These are phyloP conservation scores for Nematocida ironsii DNA, from an alignment of 371 early-diverging fungal species.

Conservation along the genomic window DNA sequence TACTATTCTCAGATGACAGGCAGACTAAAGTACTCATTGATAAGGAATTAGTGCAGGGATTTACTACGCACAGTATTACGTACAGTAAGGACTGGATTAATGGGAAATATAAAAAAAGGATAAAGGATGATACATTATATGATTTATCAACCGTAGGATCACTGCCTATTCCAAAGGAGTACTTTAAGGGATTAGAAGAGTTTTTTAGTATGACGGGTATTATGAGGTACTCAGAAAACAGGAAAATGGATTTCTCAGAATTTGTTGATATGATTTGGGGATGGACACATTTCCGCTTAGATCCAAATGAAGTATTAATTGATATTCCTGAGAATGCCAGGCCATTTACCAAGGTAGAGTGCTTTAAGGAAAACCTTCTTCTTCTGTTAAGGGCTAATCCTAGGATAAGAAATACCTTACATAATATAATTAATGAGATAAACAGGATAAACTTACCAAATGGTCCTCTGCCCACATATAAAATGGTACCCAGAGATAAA, in stretches of 20 bases:
- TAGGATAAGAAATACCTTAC: not conserved
- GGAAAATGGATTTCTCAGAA: not conserved
- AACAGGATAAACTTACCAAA: not conserved
- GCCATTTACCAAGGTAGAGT: slow-evolving; percentile 1
- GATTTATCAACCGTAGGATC: not conserved
- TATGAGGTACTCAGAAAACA: slow-evolving; percentile 1
- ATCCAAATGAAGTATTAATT: not conserved
- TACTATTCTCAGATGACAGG: slow-evolving; percentile 1
- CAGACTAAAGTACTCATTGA: not conserved
- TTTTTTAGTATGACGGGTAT: slow-evolving; percentile 25
- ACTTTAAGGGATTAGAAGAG: not conserved
- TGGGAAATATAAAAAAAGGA: not conserved
- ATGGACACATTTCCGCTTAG: slow-evolving; percentile 1
- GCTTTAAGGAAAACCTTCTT: slow-evolving; percentile 35
- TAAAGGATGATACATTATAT: too few species aligned
- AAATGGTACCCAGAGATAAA: not conserved
- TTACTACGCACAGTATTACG: not conserved
- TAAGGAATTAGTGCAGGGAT: not conserved
- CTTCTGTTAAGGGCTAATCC: not conserved
- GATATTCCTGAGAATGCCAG: not conserved
- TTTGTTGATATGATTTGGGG: slow-evolving; percentile 33
- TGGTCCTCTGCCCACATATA: not conserved
- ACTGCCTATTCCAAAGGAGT: not conserved
- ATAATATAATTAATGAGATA: not conserved
- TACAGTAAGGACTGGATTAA: not conserved